phyloP scores from a whole-genome alignment of 768 basidiomycete species.

The Flagelloscypha sp. region DNA sequence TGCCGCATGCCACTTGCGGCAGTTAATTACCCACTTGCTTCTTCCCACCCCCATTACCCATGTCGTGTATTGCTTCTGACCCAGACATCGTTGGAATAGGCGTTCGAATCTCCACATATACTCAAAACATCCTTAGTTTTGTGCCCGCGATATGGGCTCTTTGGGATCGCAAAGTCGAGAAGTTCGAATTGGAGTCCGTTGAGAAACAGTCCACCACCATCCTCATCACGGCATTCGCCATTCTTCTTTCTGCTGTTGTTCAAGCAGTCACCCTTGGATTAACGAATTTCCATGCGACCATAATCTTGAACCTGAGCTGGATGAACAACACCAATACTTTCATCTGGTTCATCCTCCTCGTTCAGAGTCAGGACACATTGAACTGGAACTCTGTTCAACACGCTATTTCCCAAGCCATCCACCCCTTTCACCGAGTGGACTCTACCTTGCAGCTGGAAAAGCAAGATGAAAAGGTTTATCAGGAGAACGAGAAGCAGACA shows the following conservation, averaged over 20 bases:
- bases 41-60: too few species aligned
- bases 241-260: conserved; percentile 8
- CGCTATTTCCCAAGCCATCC: background rate
- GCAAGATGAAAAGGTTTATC: too few species aligned
- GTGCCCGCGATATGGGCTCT: conserved; percentile 1
- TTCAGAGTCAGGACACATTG: background rate
- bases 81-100: conserved; percentile 12
- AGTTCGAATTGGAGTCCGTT: conserved; percentile 2
- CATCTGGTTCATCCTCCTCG: conserved; percentile 4
- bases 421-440: background rate
- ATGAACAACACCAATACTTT: conserved; percentile 9
- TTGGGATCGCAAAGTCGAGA: conserved; percentile 5
- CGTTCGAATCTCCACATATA: conserved; percentile 9
- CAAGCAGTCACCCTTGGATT: conserved; percentile 4
- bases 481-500: too few species aligned
- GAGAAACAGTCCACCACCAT: conserved; percentile 3
- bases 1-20: too few species aligned
- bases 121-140: conserved; percentile 8
- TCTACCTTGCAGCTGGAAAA: too few species aligned
- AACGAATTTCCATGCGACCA: conserved; percentile 2
- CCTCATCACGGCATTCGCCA: conserved; percentile 8
- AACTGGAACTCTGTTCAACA: background rate
- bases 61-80: too few species aligned
- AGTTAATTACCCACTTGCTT: too few species aligned
- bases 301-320: conserved; percentile 10